Conservation (phyloP, 1,284 basidiomycete genomes). For the Dichomitus squalens region DNA sequence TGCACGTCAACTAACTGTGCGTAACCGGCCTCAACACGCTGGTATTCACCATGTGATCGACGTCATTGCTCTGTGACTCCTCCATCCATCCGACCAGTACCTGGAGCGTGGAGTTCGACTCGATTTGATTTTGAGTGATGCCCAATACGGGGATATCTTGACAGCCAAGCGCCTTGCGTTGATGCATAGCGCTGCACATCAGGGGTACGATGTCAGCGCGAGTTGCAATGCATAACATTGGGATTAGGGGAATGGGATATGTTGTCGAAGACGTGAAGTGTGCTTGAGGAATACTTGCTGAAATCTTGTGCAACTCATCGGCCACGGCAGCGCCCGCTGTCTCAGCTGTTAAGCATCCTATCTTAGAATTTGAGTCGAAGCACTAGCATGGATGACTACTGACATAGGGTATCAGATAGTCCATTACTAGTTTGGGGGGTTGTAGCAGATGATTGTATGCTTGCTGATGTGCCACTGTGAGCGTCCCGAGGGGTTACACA, state of each 20-base stretch:
- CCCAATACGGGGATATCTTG: neutral
- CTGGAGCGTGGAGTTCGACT: neutral
- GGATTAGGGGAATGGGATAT: neutral
- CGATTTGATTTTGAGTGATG: neutral
- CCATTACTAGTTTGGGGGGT: too few relatives aligned
- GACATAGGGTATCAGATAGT: too few relatives aligned
- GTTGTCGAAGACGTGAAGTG: neutral
- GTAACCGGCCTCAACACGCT: too few relatives aligned
- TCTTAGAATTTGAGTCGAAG: neutral
- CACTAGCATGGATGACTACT: too few relatives aligned
- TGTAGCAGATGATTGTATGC: too few relatives aligned
- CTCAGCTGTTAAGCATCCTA: neutral
- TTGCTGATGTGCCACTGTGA: too few relatives aligned
- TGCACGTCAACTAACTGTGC: too few relatives aligned
- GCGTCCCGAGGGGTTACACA: too few relatives aligned
- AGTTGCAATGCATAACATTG: neutral
- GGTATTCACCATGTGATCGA: too few relatives aligned
- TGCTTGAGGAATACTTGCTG: neutral
- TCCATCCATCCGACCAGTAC: neutral
- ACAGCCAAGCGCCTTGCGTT: neutral
- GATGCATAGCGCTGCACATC: neutral
- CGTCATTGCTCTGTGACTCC: too few relatives aligned
- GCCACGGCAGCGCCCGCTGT: neutral
- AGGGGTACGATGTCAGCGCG: neutral
- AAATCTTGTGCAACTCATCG: neutral